A percentile compares a stretch with the other conserved stretches of the same genome.
Evolutionary conservation across 2,329 filamentous ascomycete genomes (phyloP).

Genomic region (Colletotrichum sp.): DNA sequence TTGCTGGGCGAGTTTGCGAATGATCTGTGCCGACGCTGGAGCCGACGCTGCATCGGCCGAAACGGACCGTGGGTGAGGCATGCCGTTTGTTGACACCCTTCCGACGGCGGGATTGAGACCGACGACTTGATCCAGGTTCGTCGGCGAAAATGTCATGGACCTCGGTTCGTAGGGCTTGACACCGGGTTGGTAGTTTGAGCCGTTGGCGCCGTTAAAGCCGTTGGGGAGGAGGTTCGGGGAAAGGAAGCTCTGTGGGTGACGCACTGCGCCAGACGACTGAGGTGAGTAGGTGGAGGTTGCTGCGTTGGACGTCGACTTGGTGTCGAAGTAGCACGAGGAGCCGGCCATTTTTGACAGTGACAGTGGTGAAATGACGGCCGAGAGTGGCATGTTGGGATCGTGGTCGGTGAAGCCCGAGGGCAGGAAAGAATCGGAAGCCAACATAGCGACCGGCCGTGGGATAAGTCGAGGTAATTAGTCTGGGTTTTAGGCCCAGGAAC

Average conservation of each 20-base stretch:
- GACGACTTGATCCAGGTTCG: not conserved
- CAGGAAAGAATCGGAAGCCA: slow-evolving; percentile 48
- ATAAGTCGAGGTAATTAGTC: not conserved
- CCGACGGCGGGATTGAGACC: not conserved
- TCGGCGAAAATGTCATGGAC: slow-evolving; percentile 20
- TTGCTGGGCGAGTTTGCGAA: slow-evolving; percentile 47
- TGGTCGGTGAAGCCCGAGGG: slow-evolving; percentile 42
- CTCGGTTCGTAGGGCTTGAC: slow-evolving; percentile 9
- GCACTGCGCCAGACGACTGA: slow-evolving; percentile 25
- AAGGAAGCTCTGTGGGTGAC: slow-evolving; percentile 25
- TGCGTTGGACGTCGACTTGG: slow-evolving; percentile 24
- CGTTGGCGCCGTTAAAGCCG: not conserved
- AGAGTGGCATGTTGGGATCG: slow-evolving; percentile 32
- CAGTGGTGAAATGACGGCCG: slow-evolving; percentile 45
- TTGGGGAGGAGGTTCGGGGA: slow-evolving; percentile 24
- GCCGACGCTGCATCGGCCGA: slow-evolving; percentile 31
- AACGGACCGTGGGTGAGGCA: slow-evolving; percentile 30
- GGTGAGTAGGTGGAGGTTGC: slow-evolving; percentile 25
- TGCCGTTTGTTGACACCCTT: slow-evolving; percentile 31
- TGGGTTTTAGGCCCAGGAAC: not conserved
- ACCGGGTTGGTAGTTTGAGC: not conserved
- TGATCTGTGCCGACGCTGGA: slow-evolving; percentile 34
- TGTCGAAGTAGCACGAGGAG: slow-evolving; percentile 42
- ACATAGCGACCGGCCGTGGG: slow-evolving; percentile 39
- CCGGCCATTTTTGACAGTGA: slow-evolving; percentile 33